Base-by-base conservation (phyloP, 2,329 filamentous ascomycete genomes). In the Cladorrhinum sp. region DNA sequence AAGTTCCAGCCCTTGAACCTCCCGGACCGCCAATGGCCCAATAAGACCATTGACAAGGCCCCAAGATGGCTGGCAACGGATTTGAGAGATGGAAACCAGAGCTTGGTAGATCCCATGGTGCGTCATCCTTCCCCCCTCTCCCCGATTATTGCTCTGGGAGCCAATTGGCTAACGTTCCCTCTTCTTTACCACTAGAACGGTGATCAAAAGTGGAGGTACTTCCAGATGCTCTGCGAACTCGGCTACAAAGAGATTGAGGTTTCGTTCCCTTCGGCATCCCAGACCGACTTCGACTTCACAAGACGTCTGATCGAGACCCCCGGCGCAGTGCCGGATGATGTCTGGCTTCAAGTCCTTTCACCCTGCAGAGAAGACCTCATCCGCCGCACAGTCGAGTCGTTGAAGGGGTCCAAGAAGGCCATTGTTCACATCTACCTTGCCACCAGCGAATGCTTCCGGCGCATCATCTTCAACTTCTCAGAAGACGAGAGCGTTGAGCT, bases 211-310 rank as follows among this genome's bases (percentile, higher is more conserved):
- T 95, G 90, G 86, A 82, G 83, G 64, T 98, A 93, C 82, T 98
- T 98, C 82, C 88, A 93, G 77, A 96, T 96, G 92, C 86, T 98
- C 58, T 86, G 89, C 70, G 87, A 94, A 64, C 83, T 97, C 55
- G 94, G 95, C 69, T 98, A 96, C 83, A 98, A 97, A 79, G 94
- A 98, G 78, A 97, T 98, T 67, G 94, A 98, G 74, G 89, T 97
- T 20, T 95, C 93, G 3, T 98, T 96, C 77, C 94, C 94, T 55
- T 96, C 92, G 0, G 92, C 94, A 14, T 96, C 92, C 42, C 89
- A 96, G 73, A 96, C 90, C 71, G 95, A 98, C 78, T 98, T 93
- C 79, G 91, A 96, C 80, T 98, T 98, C 73, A 96, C 92, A 46
- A 84, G 92, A 67, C 86, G 88, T 71, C 80, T 98, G 67, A 86